phyloP scores from a whole-genome alignment of 2,329 filamentous ascomycete species.

The Trichoderma guizhouense region DNA sequence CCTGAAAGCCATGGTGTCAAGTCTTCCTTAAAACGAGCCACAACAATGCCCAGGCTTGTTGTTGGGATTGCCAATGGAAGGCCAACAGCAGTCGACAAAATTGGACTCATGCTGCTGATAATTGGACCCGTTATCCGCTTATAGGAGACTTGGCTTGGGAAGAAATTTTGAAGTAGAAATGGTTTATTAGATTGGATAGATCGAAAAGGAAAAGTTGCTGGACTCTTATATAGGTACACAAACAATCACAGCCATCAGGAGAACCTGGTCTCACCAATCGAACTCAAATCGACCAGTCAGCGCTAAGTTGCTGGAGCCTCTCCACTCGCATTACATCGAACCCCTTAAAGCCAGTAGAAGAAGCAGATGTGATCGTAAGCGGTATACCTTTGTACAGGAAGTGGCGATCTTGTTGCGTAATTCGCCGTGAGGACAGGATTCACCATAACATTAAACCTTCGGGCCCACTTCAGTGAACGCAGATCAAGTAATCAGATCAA shows the following conservation, averaged over 20 bases:
- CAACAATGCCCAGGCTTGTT: slow-evolving; percentile 7
- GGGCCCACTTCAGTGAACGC: neutral
- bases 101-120: neutral
- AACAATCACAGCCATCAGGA: neutral
- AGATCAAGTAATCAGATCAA: neutral
- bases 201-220: neutral
- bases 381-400: neutral
- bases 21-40: slow-evolving; percentile 3
- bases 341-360: neutral
- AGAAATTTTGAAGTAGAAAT: too few relatives aligned
- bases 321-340: neutral
- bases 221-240: neutral
- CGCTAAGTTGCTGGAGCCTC: neutral
- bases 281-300: neutral
- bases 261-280: neutral
- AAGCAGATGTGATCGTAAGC: neutral
- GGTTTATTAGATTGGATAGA: neutral
- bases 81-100: neutral
- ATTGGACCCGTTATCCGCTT: neutral
- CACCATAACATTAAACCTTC: neutral
- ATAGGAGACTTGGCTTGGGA: neutral
- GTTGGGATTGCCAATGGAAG: neutral
- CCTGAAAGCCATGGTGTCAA: slow-evolving; percentile 5
- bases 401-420: neutral
- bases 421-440: neutral